Evolutionary conservation across 1,139 yeast species (phyloP), one percentile per base, ranked within the genome.

Genomic region (Blastobotrys apis): DNA sequence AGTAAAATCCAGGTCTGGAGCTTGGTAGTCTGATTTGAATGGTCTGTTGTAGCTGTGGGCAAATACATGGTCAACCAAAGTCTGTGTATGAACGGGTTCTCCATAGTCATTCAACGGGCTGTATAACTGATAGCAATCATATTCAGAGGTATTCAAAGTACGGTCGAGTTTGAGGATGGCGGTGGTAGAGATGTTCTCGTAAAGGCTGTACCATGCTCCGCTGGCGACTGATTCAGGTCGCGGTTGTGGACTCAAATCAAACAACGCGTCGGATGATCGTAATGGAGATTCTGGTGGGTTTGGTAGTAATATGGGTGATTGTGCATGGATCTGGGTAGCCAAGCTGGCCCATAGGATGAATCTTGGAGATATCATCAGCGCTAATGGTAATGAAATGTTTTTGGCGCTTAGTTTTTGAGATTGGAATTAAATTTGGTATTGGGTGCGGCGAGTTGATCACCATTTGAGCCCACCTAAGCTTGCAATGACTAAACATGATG

Each of bases 11-110:
- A 63, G 53, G 4, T 57, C 53, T 1, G 74, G 74, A 2, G 80
- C 74, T 2, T 41, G 37, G 52, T 76, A 77, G 1, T 56, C 47
- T 5, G 61, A 67, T 1, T 62, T 59, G 27, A 67, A 72, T 0
- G 85, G 84, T 15, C 60, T 56, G 17, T 83, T 83, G 74, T 79
- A 81, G 0, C 82, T 75, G 58, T 75, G 69, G 1, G 71, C 84
- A 62, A 81, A 82, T 1, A 70, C 63, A 52, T 74, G 71, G 33
- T 67, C 59, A 39, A 80, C 54, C 21, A 81, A 52, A 2, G 56
- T 49, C 33, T 65, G 66, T 3, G 70, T 56, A 47, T 63, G 65
- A 0, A 79, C 77, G 0, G 79, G 73, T 5, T 56, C 55, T 0
- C 75, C 73, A 19, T 35, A 43, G 37, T 39, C 27, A 17, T 30